Evolutionary conservation across 768 basidiomycete genomes (phyloP).

Genomic region (Termitomyces sp.): DNA sequence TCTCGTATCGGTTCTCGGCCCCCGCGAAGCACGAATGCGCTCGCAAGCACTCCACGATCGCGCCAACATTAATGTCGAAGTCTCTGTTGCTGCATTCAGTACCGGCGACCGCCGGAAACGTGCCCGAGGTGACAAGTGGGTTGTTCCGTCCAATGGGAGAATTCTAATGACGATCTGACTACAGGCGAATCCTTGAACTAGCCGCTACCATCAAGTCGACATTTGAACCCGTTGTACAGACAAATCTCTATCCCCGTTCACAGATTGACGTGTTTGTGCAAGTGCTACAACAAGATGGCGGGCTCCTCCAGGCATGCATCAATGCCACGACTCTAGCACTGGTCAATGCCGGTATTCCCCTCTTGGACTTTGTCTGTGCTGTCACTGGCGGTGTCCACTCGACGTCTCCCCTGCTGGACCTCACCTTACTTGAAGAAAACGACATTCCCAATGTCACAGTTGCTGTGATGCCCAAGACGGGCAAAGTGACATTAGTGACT

Average conservation of each 20-base stretch:
- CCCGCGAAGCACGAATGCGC: slow-evolving; percentile 80
- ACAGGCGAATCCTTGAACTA: slow-evolving; percentile 82
- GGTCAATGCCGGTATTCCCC: slow-evolving; percentile 83
- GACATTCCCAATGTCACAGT: slow-evolving; percentile 87
- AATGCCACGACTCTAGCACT: slow-evolving; percentile 94
- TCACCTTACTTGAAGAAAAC: slow-evolving; percentile 85
- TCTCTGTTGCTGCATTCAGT: slow-evolving; percentile 84
- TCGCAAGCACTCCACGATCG: slow-evolving; percentile 82
- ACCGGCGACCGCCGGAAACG: slow-evolving; percentile 74
- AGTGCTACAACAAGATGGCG: slow-evolving; percentile 92
- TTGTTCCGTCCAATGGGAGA: slow-evolving; percentile 5
- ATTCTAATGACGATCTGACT: slow-evolving; percentile 1
- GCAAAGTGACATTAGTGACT: slow-evolving; percentile 79
- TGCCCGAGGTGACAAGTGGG: slow-evolving; percentile 83
- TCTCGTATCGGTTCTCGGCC: slow-evolving; percentile 85
- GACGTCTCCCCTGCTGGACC: slow-evolving; percentile 77
- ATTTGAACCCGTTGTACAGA: slow-evolving; percentile 93
- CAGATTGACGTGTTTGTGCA: slow-evolving; percentile 94
- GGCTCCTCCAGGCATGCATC: slow-evolving; percentile 84
- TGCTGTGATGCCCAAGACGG: slow-evolving; percentile 84
- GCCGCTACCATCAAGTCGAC: slow-evolving; percentile 86
- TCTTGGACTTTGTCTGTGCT: slow-evolving; percentile 88
- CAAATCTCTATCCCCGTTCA: slow-evolving; percentile 86
- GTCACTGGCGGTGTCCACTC: slow-evolving; percentile 85
- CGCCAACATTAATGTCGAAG: slow-evolving; percentile 86